Base-by-base conservation (phyloP, 139 green algal species). In the Haematococcus lacustris region DNA sequence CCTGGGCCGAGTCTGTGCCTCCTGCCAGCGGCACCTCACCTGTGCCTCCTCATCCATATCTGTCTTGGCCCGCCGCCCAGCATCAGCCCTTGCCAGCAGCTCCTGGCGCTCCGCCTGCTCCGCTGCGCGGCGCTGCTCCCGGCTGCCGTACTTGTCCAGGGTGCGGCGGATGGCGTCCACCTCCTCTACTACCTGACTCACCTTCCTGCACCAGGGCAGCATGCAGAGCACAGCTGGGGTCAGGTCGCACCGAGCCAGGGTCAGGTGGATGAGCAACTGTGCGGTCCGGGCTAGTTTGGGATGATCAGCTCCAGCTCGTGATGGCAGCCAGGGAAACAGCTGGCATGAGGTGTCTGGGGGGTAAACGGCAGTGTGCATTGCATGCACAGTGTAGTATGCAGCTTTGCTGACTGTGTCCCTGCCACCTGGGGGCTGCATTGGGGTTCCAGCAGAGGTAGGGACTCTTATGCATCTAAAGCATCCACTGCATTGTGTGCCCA, bases 101-200 rank as follows among this genome's bases (percentile, higher is more conserved):
- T 97, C 88, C 40, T 87, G 74, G 21, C 91, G 80, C 35, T 94
- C 85, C 59, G 51, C 57, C 35, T 74, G 77, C 71, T 80, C 78
- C 33, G 70, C 73, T 25, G 17, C 34, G 1, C 73, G 53, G 3
- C 61, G 38, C 47, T 71, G 69, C 61, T 80, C 68, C 65, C 79
- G 71, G 2, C 23, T 71, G 17, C 63, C 38, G 32, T 75, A 72
- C 4, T 76, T 76, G 23, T 82, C 71, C 30, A 80, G 53, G 0
- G 66, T 38, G 28, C 61, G 43, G 65, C 80, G 62, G 39, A 96
- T 70, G 0, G 78, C 51, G 66, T 90, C 81, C n/a, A 83, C 73
- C 75, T 97, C 91, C 72, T 95, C 91, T 2, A 73, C 64, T 3
- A 96, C 80, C 72, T 92, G 85, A 78, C 96, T 88, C 60, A 97